Percentiles rank a stretch among this genome's conserved stretches.
Evolutionary conservation across 176 grass and related monocot species (phyloP).

Genomic region (Hsuehochloa calcarea): DNA sequence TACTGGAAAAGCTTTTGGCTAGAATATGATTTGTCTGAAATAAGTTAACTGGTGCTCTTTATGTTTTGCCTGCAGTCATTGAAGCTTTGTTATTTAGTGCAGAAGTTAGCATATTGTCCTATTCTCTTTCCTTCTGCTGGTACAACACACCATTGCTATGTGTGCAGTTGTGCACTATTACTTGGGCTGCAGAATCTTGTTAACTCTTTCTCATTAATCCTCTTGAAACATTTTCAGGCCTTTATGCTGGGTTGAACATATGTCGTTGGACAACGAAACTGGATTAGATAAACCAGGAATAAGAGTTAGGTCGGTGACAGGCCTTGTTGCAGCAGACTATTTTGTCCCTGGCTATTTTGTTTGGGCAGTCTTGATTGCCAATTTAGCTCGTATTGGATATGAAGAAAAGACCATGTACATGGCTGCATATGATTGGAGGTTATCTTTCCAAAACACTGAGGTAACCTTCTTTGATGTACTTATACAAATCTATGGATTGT

Average conservation of each 20-base stretch:
- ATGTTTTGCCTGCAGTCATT: slow-evolving; percentile 6
- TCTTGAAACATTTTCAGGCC: slow-evolving; percentile 59
- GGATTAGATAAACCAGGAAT: slow-evolving; percentile 91
- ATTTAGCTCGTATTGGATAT: slow-evolving; percentile 94
- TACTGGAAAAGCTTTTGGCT: neutral
- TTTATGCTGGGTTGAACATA: slow-evolving; percentile 96
- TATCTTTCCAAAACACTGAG: slow-evolving; percentile 98
- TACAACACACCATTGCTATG: neutral
- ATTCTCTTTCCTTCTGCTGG: slow-evolving; percentile 23
- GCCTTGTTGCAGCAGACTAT: slow-evolving; percentile 96
- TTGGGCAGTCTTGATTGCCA: slow-evolving; percentile 98
- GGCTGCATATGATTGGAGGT: slow-evolving; percentile 99
- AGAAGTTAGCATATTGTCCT: neutral
- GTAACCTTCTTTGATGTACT: slow-evolving; percentile 42
- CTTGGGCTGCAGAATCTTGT: neutral
- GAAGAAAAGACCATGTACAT: slow-evolving; percentile 99
- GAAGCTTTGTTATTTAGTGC: neutral
- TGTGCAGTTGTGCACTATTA: neutral
- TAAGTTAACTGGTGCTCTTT: neutral
- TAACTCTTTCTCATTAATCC: slow-evolving; percentile 17
- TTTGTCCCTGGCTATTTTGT: slow-evolving; percentile 99
- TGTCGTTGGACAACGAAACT: slow-evolving; percentile 98
- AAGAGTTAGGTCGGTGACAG: slow-evolving; percentile 81
- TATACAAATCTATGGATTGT: neutral
- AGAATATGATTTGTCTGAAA: neutral